A percentile compares a stretch with the other conserved stretches of the same genome.
phyloP scores from a whole-genome alignment of 306 rosid species.

The Lathyrus oleraceus region DNA sequence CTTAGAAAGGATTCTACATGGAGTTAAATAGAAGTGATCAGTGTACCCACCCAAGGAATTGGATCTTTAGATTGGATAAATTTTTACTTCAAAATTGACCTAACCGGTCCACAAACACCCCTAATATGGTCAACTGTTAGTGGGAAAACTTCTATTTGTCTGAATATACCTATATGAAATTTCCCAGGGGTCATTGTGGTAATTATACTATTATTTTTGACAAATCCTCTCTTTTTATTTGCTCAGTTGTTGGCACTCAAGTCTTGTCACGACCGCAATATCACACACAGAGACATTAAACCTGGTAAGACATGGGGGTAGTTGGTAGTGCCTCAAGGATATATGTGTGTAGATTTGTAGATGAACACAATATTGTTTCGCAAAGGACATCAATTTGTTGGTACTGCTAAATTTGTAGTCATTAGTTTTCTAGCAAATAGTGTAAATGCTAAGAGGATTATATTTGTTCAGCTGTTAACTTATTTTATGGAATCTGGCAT shows the following conservation, averaged over 20 bases:
- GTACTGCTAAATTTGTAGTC: constrained; percentile 1
- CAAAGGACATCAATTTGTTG: constrained; percentile 28
- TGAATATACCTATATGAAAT: constrained; percentile 12
- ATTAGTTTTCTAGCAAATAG: constrained; percentile 8
- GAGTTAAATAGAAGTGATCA: neutral
- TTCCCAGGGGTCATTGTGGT: neutral
- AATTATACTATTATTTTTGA: constrained; percentile 21
- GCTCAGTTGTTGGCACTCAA: constrained; percentile 79
- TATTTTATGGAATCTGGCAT: constrained; percentile 17
- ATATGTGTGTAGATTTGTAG: constrained; percentile 10
- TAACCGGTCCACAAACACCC: neutral
- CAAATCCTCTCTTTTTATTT: constrained; percentile 27
- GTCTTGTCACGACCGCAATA: constrained; percentile 91
- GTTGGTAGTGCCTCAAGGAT: constrained; percentile 23
- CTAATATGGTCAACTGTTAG: neutral
- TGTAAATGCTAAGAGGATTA: constrained; percentile 14
- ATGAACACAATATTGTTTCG: neutral
- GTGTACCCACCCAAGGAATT: neutral
- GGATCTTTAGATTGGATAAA: neutral
- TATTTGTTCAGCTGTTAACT: neutral
- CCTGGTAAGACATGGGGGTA: constrained; percentile 67
- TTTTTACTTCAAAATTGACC: neutral
- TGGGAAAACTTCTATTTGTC: constrained; percentile 1
- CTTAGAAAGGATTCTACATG: constrained; percentile 9
- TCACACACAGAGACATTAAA: constrained; percentile 95